A percentile compares a stretch with the other conserved stretches of the same genome.
phyloP scores from a whole-genome alignment of 2,329 filamentous ascomycete species.

The Pseudogymnoascus sp. region DNA sequence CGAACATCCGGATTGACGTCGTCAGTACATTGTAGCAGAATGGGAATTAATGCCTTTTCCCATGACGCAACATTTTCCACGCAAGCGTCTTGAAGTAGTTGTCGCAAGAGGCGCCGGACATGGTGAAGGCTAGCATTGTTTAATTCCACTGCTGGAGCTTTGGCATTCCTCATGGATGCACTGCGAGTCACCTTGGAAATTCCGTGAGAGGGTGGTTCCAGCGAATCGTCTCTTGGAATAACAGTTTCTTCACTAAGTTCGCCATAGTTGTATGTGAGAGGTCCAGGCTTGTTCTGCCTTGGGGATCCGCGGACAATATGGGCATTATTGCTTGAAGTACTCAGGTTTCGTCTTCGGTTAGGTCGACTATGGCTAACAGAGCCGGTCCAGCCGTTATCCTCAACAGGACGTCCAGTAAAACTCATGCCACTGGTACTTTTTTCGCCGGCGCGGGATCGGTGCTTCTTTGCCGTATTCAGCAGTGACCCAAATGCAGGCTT shows the following conservation, averaged over 20 bases:
- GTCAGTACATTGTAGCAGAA: conserved; percentile 81
- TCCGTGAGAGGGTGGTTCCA: conserved; percentile 16
- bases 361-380: conserved; percentile 52
- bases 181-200: conserved; percentile 57
- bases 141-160: conserved; percentile 68
- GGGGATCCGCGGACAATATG: conserved; percentile 64
- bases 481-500: conserved; percentile 61
- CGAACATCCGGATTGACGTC: conserved; percentile 91
- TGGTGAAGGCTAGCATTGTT: conserved; percentile 83
- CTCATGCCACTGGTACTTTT: conserved; percentile 66
- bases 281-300: conserved; percentile 41
- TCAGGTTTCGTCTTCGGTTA: conserved; percentile 69
- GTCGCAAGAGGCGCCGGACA: conserved; percentile 73
- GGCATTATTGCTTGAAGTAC: conserved; percentile 63
- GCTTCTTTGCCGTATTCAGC: conserved; percentile 64
- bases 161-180: conserved; percentile 69
- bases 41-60: conserved; percentile 85
- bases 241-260: conserved; percentile 26
- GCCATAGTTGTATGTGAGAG: conserved; percentile 34
- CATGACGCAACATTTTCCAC: conserved; percentile 68
- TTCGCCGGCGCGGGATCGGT: conserved; percentile 62
- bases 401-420: conserved; percentile 55
- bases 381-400: conserved; percentile 49
- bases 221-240: conserved; percentile 18
- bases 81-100: conserved; percentile 68